Percentiles rank a stretch among this genome's conserved stretches.
phyloP scores from a whole-genome alignment of 768 basidiomycete genomes.

The Tremella mesenterica region DNA sequence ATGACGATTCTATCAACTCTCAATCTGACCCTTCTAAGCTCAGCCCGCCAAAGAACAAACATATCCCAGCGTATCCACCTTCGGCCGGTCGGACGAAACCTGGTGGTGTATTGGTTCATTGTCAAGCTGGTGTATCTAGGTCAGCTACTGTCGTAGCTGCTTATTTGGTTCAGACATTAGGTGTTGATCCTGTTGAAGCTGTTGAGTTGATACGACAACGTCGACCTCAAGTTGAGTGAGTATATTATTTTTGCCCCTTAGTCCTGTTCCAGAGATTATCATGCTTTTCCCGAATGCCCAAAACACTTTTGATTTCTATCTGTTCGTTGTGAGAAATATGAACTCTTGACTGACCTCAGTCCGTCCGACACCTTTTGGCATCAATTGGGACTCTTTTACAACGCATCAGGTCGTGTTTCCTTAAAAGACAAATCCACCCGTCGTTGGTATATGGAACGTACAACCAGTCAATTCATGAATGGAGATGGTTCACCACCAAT shows the following conservation, averaged over 20 bases:
- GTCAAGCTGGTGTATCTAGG: slow-evolving; percentile 83
- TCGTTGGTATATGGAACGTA: slow-evolving; percentile 73
- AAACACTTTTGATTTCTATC: not conserved
- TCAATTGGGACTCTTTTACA: slow-evolving; percentile 72
- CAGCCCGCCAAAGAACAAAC: slow-evolving; percentile 52
- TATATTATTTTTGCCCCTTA: slow-evolving; percentile 6
- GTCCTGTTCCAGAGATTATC: too few relatives aligned
- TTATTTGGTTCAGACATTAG: slow-evolving; percentile 70
- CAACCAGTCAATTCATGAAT: slow-evolving; percentile 67
- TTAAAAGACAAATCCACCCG: slow-evolving; percentile 62
- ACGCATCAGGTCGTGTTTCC: slow-evolving; percentile 60
- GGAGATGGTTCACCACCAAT: slow-evolving; percentile 61
- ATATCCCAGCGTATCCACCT: slow-evolving; percentile 1
- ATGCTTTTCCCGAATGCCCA: not conserved
- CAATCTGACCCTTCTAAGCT: slow-evolving; percentile 68
- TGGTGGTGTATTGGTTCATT: slow-evolving; percentile 75
- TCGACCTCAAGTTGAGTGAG: slow-evolving; percentile 66
- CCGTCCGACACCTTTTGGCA: slow-evolving; percentile 76
- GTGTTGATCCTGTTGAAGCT: slow-evolving; percentile 55
- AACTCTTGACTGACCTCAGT: slow-evolving; percentile 47
- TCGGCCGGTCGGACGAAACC: slow-evolving; percentile 10
- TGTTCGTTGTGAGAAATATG: not conserved
- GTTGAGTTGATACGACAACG: slow-evolving; percentile 59
- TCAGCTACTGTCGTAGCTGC: slow-evolving; percentile 79
- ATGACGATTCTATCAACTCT: slow-evolving; percentile 45